phyloP scores from a whole-genome alignment of 257 asterid species.

The Rehmannia glutinosa region DNA sequence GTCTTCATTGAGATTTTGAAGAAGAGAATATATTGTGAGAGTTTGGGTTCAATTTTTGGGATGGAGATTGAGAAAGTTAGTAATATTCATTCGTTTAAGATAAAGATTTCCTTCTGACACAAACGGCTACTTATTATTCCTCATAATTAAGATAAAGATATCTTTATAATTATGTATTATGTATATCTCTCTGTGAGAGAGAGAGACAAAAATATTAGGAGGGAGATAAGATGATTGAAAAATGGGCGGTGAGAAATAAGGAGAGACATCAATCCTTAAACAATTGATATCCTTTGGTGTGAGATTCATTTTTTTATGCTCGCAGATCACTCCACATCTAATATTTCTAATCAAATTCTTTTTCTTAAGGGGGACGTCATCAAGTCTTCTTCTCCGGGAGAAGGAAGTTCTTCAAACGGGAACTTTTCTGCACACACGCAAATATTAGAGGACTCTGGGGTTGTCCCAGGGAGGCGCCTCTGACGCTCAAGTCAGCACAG shows the following conservation, averaged over 20 bases:
- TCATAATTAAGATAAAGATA: slow-evolving; percentile 35
- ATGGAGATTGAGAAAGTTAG: slow-evolving; percentile 3
- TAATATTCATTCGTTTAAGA: neutral
- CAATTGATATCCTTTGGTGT: neutral
- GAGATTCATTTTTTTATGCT: neutral
- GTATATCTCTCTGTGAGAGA: neutral
- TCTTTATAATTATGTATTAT: no score
- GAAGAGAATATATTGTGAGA: slow-evolving; percentile 9
- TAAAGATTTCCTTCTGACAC: slow-evolving; percentile 53
- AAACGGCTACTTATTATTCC: slow-evolving; percentile 20
- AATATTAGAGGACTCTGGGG: no score
- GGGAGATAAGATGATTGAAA: slow-evolving; percentile 26
- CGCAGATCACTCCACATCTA: no score
- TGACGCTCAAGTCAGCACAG: no score
- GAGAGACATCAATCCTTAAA: slow-evolving; percentile 25
- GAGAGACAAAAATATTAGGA: slow-evolving; percentile 12
- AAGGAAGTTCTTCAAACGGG: no score
- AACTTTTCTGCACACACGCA: no score
- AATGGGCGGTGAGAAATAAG: slow-evolving; percentile 42
- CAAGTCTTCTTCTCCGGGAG: no score
- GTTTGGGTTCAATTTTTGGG: slow-evolving; percentile 15
- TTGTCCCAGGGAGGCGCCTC: no score
- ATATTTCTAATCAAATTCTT: no score
- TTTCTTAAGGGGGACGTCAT: no score
- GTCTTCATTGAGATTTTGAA: slow-evolving; percentile 17